phyloP scores from a whole-genome alignment of 2,329 filamentous ascomycete genomes.

The Fusarium sp. region DNA sequence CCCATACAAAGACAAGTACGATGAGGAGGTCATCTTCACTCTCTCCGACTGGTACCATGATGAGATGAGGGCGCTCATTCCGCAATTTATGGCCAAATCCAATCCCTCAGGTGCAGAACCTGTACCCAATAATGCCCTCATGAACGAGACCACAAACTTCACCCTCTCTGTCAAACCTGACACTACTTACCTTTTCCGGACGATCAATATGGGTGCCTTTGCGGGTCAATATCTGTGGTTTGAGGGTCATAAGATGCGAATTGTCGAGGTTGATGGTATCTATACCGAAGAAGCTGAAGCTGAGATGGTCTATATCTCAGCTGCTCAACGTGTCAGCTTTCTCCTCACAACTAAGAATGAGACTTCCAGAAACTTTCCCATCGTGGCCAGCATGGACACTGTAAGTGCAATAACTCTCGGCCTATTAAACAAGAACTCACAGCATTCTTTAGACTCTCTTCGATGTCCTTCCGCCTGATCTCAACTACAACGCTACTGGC shows the following conservation, averaged over 20 bases:
- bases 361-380: constrained; percentile 71
- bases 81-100: constrained; percentile 61
- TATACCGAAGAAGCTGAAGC: constrained; percentile 71
- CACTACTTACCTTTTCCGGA: constrained; percentile 77
- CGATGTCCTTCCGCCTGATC: constrained; percentile 70
- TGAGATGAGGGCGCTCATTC: constrained; percentile 60
- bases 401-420: constrained; percentile 51
- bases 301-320: constrained; percentile 72
- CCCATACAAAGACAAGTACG: constrained; percentile 67
- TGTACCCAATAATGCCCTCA: constrained; percentile 73
- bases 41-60: constrained; percentile 79
- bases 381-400: constrained; percentile 76
- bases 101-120: constrained; percentile 71
- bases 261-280: constrained; percentile 79
- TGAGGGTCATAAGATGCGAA: constrained; percentile 72
- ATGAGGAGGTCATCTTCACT: constrained; percentile 72
- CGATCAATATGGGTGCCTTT: constrained; percentile 80
- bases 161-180: constrained; percentile 69
- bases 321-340: constrained; percentile 74
- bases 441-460: constrained; percentile 66
- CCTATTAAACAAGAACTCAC: neutral
- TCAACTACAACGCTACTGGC: constrained; percentile 76
- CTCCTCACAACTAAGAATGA: constrained; percentile 72
- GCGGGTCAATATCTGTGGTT: constrained; percentile 74
- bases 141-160: constrained; percentile 76